Evolutionary conservation across 2,329 filamentous ascomycete genomes (phyloP), one percentile per base, ranked within the genome.

Genomic region (Aspergillus ochraceoroseus): DNA sequence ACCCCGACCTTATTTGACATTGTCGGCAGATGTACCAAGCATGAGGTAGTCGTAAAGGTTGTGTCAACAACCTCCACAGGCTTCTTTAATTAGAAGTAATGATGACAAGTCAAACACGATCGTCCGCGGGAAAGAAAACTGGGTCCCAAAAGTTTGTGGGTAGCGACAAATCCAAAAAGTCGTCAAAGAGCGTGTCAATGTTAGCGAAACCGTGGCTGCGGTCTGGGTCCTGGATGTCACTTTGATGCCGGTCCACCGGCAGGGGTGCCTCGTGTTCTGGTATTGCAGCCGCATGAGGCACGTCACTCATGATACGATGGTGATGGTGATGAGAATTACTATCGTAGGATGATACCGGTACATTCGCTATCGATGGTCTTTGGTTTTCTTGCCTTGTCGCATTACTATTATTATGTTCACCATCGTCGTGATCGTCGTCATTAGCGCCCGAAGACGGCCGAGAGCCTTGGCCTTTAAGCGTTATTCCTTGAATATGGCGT

Each of bases 191-290:
- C 9, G 48, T 55, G 34, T 64, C 61, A n/a, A 63, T 63, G 32
- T 63, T 57, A n/a, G 55, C 47, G 47, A 63, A 59, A 2, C 51
- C 53, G 13, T 50, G 39, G 25, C 60, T 33, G 23, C 60, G 59
- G 26, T 64, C 61, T 36, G 65, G 68, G 9, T 69, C 69, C 9
- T 70, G 58, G 29, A 64, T 63, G 47, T 72, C 68, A 23, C 68
- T 64, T 9, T 73, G 65, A 19, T 72, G 68, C 8, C 38, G 68
- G 62, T 13, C 70, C 64, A 37, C 52, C 57, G 61, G 68, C 63
- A 43, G 43, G 18, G 29, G 15, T 7, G 13, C n/a, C 17, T 43
- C 20, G 7, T 32, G 17, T 18, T 28, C n/a, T 9, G 37, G 23
- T 23, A 14, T 9, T 7, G 38, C 28, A 13, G 43, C 18, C 9